Base-by-base conservation (phyloP, 768 basidiomycete species). In the Sporobolomyces pararoseus region DNA sequence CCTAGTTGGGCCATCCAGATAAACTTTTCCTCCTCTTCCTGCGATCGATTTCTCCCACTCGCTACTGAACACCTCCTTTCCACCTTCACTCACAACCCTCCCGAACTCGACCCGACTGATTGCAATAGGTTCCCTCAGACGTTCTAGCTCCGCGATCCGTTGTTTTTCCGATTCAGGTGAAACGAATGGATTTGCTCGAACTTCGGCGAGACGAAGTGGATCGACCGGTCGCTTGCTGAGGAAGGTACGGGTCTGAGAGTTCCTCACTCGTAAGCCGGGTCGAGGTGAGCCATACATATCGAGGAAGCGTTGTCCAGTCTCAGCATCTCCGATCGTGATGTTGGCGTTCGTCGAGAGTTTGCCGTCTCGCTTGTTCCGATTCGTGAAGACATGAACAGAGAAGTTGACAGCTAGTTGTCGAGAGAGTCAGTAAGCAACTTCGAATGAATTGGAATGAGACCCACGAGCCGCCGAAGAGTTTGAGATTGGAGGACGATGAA, bases 401-500 rank as follows among this genome's bases (percentile, higher is more conserved):
- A 62, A 62, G 46, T 68, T 54, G 51, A 35, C 21, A 3, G 60
- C 53, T 13, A 19, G 13, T 34, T 7, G 29, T 52, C 51, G 25
- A 14, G 4, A 29, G 51, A 16, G 9, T 17, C 39, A 42, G 39
- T 42, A 17, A 42, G 39, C n/a, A 52, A 49, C 19, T 23, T 25
- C 16, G 54, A 58, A 25, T 13, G 21, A 4, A 12, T 7, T 17
- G 10, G 54, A 7, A 16, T 10, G 34, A n/a, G 21, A 58, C 55
- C 42, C 37, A 58, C 55, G 55, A 32, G 35, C 42, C 31, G 61
- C 37, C 27, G 27, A 19, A 23, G 53, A 59, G 42, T 31, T 10
- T 13, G 63, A 32, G 74, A 86, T 85, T 25, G 83, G 82, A 25
- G 83, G 81, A 4, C 83, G 82, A 71, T 90, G 89, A 0, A 91